These are phyloP conservation scores for Blumeria hordei DNA, from an alignment of 2,329 filamentous ascomycete genomes.

Conservation along the genomic window DNA sequence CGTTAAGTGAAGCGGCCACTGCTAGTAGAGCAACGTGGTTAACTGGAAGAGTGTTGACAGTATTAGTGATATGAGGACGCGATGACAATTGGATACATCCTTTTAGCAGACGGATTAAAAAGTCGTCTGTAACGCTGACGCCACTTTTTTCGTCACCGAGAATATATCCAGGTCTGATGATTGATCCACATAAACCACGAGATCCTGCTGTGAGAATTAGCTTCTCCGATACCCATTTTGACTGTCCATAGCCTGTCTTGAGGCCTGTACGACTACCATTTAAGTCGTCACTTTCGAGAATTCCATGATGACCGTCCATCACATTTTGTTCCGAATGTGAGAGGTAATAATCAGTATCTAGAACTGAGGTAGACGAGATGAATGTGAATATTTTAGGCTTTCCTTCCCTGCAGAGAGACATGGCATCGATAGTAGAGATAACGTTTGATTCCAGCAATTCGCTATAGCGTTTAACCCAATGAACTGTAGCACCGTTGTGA, in stretches of 20 bases:
- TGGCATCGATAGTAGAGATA: conserved; percentile 49
- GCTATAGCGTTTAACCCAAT: conserved; percentile 64
- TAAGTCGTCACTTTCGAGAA: conserved; percentile 51
- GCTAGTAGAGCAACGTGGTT: conserved; percentile 64
- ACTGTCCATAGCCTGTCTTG: conserved; percentile 72
- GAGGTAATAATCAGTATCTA: conserved; percentile 66
- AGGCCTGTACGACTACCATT: conserved; percentile 52
- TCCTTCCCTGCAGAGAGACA: conserved; percentile 51
- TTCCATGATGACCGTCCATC: not conserved
- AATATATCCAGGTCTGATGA: conserved; percentile 71
- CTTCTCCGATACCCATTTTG: conserved; percentile 54
- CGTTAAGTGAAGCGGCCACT: conserved; percentile 28
- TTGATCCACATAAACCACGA: conserved; percentile 48
- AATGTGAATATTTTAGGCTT: conserved; percentile 64
- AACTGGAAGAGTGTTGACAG: conserved; percentile 74
- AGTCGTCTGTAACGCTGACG: conserved; percentile 64
- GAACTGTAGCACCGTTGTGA: conserved; percentile 61
- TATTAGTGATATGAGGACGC: conserved; percentile 59
- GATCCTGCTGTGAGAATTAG: conserved; percentile 57
- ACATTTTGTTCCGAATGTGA: conserved; percentile 44
- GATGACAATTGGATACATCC: conserved; percentile 59
- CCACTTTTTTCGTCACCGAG: conserved; percentile 49
- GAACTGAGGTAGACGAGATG: conserved; percentile 56
- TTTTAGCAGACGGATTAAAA: conserved; percentile 67
- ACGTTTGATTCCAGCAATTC: conserved; percentile 55